A percentile compares a stretch with the other conserved stretches of the same genome.
phyloP scores from a whole-genome alignment of 805 yeast genomes.

The Tetrapisispora fleetii region DNA sequence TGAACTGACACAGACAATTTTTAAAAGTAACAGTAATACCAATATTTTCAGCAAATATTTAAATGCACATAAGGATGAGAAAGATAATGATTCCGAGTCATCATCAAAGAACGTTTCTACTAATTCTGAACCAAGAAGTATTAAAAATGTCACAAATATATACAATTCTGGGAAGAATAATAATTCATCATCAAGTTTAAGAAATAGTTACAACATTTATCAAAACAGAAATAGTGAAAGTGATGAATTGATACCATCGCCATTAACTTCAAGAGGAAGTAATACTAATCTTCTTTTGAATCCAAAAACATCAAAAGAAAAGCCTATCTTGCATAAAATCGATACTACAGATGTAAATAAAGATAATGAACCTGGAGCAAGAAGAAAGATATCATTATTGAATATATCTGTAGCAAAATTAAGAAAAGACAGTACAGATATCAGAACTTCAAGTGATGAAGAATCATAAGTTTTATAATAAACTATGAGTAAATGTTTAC shows the following conservation, averaged over 20 bases:
- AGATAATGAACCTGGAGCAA: neutral
- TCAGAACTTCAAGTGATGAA: neutral
- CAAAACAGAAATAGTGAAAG: constrained; percentile 9
- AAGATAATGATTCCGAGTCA: neutral
- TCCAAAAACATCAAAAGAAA: neutral
- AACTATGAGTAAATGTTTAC: no score
- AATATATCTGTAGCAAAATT: constrained; percentile 24
- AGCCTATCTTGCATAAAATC: neutral
- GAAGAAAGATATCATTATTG: constrained; percentile 17
- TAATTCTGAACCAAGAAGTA: neutral
- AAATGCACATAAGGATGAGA: neutral
- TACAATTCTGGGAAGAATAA: neutral
- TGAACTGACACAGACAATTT: neutral
- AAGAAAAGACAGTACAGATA: constrained; percentile 10
- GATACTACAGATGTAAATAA: neutral
- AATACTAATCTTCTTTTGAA: neutral
- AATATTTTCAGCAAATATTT: constrained; percentile 7
- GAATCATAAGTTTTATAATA: neutral
- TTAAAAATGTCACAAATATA: neutral
- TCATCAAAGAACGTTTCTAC: neutral
- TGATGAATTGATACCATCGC: constrained; percentile 3
- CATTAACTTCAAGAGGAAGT: neutral
- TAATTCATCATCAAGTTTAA: neutral
- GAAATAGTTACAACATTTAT: constrained; percentile 3
- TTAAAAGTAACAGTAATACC: constrained; percentile 3